Evolutionary conservation across 2,329 filamentous ascomycete genomes (phyloP).

Genomic region (Fusarium sambucinum): DNA sequence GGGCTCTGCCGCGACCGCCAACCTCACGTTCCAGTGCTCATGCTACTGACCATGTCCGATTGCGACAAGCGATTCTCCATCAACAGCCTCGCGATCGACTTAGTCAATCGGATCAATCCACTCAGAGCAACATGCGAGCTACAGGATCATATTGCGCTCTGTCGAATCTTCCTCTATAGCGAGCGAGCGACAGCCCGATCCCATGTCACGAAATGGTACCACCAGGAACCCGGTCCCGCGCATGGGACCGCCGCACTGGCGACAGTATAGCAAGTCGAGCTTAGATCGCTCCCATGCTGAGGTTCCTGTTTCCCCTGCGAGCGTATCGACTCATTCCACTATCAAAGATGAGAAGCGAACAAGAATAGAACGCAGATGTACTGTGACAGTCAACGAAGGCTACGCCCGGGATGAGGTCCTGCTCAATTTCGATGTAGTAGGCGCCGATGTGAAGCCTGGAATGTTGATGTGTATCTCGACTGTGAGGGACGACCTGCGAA

Average conservation of each 20-base stretch:
- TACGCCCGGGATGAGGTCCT: slow-evolving; percentile 83
- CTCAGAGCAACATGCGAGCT: slow-evolving; percentile 42
- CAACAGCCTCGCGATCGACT: slow-evolving; percentile 18
- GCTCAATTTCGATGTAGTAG: slow-evolving; percentile 79
- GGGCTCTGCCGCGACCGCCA: slow-evolving; percentile 47
- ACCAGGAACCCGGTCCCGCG: slow-evolving; percentile 53
- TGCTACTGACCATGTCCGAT: slow-evolving; percentile 20
- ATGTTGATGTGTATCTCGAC: slow-evolving; percentile 79
- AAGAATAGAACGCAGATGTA: slow-evolving; percentile 62
- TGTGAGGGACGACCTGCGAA: slow-evolving; percentile 63
- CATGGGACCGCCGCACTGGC: slow-evolving; percentile 63
- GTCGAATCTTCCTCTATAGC: slow-evolving; percentile 38
- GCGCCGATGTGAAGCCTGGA: slow-evolving; percentile 72
- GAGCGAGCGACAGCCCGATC: slow-evolving; percentile 38
- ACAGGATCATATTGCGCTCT: slow-evolving; percentile 31
- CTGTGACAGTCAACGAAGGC: slow-evolving; percentile 75
- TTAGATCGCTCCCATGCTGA: slow-evolving; percentile 58
- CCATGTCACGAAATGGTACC: slow-evolving; percentile 49
- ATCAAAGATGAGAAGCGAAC: slow-evolving; percentile 52
- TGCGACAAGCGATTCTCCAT: slow-evolving; percentile 21
- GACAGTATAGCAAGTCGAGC: slow-evolving; percentile 63
- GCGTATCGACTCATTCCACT: slow-evolving; percentile 64
- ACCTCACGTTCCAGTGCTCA: slow-evolving; percentile 38
- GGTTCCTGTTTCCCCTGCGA: slow-evolving; percentile 61
- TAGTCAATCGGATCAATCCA: slow-evolving; percentile 24